Evolutionary conservation across 179 eudicot species (phyloP).

Genomic region (Silene vulgaris): DNA sequence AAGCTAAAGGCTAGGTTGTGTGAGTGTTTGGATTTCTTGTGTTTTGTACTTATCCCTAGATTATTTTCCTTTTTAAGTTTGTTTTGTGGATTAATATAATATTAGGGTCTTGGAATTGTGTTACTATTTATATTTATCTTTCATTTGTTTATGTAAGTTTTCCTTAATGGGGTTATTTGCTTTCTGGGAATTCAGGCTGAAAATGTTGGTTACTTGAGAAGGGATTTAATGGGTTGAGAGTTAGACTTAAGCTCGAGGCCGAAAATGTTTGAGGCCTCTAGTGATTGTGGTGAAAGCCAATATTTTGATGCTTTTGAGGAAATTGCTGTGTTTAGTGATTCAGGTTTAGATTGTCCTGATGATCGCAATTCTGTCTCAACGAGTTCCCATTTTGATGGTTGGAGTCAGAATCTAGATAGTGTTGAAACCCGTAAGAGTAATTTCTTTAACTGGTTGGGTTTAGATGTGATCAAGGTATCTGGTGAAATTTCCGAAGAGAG

Average conservation of each 20-base stretch:
- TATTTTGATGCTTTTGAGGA: conserved; percentile 65
- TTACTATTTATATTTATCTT: conserved; percentile 10
- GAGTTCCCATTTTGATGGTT: conserved; percentile 41
- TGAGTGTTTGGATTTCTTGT: conserved; percentile 52
- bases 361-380: conserved; percentile 22
- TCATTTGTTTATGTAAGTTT: conserved; percentile 13
- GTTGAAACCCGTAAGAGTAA: conserved; percentile 55
- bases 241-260: conserved; percentile 26
- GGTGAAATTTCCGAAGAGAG: conserved; percentile 26
- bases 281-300: conserved; percentile 40
- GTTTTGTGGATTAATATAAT: conserved; percentile 26
- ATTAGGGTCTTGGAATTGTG: conserved; percentile 40
- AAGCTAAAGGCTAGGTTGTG: conserved; percentile 38
- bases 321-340: conserved; percentile 17
- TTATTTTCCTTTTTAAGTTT: conserved; percentile 11
- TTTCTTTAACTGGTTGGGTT: conserved; percentile 57
- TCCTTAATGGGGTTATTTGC: conserved; percentile 27
- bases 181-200: conserved; percentile 37
- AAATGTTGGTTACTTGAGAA: conserved; percentile 35
- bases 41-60: conserved; percentile 29
- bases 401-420: conserved; percentile 54
- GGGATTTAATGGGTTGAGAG: conserved; percentile 62
- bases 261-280: conserved; percentile 49
- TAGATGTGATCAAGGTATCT: conserved; percentile 23
- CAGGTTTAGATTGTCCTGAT: conserved; percentile 5